These are phyloP conservation scores for Apiotrichum montevideense DNA, from an alignment of 1,284 basidiomycete species.

Conservation along the genomic window DNA sequence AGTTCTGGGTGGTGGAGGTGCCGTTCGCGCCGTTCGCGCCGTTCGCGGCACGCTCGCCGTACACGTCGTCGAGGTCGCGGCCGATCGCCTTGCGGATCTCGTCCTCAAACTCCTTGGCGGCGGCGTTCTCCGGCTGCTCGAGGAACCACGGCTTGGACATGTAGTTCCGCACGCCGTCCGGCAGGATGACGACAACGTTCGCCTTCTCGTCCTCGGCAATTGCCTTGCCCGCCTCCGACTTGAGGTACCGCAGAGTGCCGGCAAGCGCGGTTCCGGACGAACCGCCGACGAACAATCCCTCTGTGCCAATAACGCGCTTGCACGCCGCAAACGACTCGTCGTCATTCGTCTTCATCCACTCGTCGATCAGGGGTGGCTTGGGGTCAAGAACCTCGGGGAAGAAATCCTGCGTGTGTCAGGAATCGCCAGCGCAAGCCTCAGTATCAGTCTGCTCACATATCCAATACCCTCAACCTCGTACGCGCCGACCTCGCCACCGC, in stretches of 20 bases:
- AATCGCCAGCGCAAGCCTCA: not conserved
- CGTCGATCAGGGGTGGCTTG: constrained; percentile 49
- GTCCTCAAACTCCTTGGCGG: constrained; percentile 5
- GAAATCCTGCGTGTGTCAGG: constrained; percentile 58
- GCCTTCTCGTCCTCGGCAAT: constrained; percentile 64
- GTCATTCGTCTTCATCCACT: constrained; percentile 83
- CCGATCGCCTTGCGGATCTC: constrained; percentile 16
- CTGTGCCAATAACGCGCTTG: constrained; percentile 68
- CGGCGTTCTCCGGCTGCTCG: constrained; percentile 10
- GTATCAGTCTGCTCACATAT: constrained; percentile 33
- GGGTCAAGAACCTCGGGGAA: constrained; percentile 63
- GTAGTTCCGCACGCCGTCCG: constrained; percentile 92
- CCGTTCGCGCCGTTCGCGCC: not conserved
- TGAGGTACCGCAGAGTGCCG: constrained; percentile 73
- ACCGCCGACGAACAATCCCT: constrained; percentile 86
- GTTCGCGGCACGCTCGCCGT: constrained; percentile 3
- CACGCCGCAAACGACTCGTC: constrained; percentile 72
- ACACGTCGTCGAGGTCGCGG: constrained; percentile 19
- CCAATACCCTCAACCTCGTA: constrained; percentile 94
- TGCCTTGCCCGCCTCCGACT: constrained; percentile 56
- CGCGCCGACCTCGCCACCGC: constrained; percentile 53
- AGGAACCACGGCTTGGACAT: constrained; percentile 67
- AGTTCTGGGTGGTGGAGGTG: not conserved
- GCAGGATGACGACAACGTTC: constrained; percentile 83
- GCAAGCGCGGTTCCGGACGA: constrained; percentile 79